Evolutionary conservation across 306 rosid genomes (phyloP), one percentile per base, ranked within the genome.

Genomic region (Rosa persica): DNA sequence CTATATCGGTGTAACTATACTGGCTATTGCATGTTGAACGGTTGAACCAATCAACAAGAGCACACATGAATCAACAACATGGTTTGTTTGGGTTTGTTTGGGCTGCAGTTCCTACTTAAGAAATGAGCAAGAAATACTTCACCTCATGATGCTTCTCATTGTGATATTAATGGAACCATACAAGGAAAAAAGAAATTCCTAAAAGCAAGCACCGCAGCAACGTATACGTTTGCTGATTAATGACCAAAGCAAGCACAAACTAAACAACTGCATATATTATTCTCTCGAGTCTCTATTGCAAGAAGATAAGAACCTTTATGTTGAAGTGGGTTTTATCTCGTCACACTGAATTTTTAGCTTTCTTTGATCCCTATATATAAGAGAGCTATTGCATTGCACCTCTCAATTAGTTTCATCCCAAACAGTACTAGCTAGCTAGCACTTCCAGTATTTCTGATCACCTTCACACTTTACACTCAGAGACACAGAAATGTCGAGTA

Each of bases 401-500:
- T 19, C 71, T 67, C 30, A 67, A 40, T 39, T 9, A 67, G 48
- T 20, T 67, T 67, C 71, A 67, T 39, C 71, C 25, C 47, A 17
- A 67, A 67, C 48, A 39, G 48, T 65, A 65, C 68, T 13, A 17
- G 13, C 70, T 38, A 65, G 44, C 44, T 34, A 4, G 8, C 71
- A 66, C 47, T 36, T 66, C 70, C 48, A 38, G 48, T 16, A 15
- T 36, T 34, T 36, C 70, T 20, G 48, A 39, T 67, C 71, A 20
- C 48, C 27, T 15, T 39, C 47, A 67, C 27, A 38, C 15, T 19
- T 1, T 19, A 8, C 64, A n/a, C 34, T 17, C 11, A 27, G 49
- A 83, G 80, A 86, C 11, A 34, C n/a, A 65, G n/a, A 65, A 36
- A 39, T 39, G 71, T 39, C 48, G 30, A 39, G 27, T 39, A 39